Conservation (phyloP, 2,329 filamentous ascomycete genomes). For the Immersiporthe knoxdaviesiana region DNA sequence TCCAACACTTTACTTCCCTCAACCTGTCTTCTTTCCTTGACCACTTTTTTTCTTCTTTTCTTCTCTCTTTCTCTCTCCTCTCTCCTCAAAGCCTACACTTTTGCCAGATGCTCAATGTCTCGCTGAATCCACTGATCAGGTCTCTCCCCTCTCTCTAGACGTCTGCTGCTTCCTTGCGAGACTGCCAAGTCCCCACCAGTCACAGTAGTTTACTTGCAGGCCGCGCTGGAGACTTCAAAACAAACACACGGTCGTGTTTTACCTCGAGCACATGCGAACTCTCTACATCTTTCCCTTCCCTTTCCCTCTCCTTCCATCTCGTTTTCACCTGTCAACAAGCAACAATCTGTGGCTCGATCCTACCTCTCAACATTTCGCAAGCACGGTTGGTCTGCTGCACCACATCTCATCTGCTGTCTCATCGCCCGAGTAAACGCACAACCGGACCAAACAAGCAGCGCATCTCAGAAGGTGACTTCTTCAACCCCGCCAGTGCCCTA, state of each 20-base stretch:
- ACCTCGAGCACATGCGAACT: neutral
- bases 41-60: neutral
- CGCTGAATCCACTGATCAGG: neutral
- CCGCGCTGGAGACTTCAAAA: neutral
- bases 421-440: too few relatives aligned
- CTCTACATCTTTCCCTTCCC: neutral
- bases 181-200: neutral
- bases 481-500: neutral
- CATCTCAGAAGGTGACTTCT: conserved; percentile 4
- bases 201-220: neutral
- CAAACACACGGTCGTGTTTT: neutral
- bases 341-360: neutral
- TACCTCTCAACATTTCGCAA: neutral
- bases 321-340: neutral
- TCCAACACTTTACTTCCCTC: too few relatives aligned
- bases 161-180: neutral
- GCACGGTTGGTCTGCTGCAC: too few relatives aligned
- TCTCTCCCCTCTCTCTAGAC: neutral
- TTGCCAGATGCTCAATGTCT: neutral
- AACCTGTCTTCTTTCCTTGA: neutral
- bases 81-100: neutral
- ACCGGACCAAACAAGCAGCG: neutral
- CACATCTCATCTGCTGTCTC: neutral
- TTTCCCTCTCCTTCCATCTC: neutral
- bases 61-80: neutral